Evolutionary conservation across 2,329 filamentous ascomycete species (phyloP).

Genomic region (Escovopsis sp.): DNA sequence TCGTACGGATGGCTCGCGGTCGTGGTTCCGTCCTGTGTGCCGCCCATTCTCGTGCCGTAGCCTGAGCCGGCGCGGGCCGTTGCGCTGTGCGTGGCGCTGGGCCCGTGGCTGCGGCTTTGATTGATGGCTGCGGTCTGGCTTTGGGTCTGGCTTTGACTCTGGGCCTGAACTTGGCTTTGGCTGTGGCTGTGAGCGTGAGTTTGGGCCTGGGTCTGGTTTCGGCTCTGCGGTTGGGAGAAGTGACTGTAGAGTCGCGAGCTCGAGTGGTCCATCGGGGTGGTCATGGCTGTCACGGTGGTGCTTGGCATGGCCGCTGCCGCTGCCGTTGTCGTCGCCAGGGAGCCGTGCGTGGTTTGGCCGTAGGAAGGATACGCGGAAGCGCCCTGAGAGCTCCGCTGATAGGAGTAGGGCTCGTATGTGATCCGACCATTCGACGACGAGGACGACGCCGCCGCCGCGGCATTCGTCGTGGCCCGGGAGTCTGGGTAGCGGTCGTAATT

Average conservation of each 20-base stretch:
- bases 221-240: background rate
- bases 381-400: constrained; percentile 8
- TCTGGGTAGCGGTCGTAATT: constrained; percentile 9
- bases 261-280: constrained; percentile 2
- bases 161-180: too few relatives aligned
- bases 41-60: constrained; percentile 1
- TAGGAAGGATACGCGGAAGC: constrained; percentile 9
- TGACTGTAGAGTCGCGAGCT: constrained; percentile 3
- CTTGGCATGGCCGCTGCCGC: background rate
- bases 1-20: background rate
- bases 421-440: constrained; percentile 7
- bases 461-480: background rate
- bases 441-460: too few relatives aligned
- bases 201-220: background rate
- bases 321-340: constrained; percentile 7
- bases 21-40: background rate
- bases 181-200: background rate
- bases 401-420: constrained; percentile 19
- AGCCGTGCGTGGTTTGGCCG: constrained; percentile 20
- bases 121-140: too few relatives aligned
- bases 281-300: background rate
- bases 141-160: too few relatives aligned
- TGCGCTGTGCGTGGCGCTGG: background rate
- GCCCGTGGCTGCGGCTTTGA: too few relatives aligned
- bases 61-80: background rate